Conservation (phyloP, 2,329 filamentous ascomycete genomes). For the Fusarium musae region DNA sequence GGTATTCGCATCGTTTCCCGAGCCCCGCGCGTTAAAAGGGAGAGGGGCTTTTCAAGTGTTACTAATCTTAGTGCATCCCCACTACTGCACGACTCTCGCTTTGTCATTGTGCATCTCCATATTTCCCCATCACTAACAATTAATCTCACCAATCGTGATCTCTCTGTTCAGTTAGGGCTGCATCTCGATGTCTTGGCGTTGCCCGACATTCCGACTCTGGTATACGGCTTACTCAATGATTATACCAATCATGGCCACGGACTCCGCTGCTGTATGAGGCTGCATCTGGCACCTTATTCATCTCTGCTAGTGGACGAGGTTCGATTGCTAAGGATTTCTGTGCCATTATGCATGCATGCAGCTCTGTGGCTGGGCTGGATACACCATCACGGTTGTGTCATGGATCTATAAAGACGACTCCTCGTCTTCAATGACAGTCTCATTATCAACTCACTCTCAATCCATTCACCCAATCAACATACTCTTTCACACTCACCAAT, state of each 20-base stretch:
- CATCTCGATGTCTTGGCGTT: constrained; percentile 39
- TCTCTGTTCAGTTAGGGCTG: background rate
- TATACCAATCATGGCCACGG: background rate
- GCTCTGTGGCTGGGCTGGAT: constrained; percentile 10
- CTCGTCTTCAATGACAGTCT: background rate
- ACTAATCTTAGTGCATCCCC: constrained; percentile 11
- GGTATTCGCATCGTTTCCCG: constrained; percentile 19
- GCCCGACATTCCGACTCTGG: constrained; percentile 25
- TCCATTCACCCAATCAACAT: fast-evolving
- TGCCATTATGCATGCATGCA: background rate
- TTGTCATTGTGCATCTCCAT: constrained; percentile 14
- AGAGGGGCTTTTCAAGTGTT: background rate
- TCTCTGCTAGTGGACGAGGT: background rate
- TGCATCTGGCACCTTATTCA: constrained; percentile 5
- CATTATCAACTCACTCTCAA: background rate
- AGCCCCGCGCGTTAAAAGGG: background rate
- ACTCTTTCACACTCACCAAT: no score
- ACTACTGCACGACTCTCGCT: constrained; percentile 4
- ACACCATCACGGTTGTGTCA: constrained; percentile 8
- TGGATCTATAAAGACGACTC: constrained; percentile 16
- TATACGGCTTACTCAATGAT: constrained; percentile 1
- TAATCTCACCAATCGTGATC: background rate
- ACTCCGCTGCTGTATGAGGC: background rate
- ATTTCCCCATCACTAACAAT: background rate
- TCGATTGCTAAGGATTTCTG: constrained; percentile 28